Evolutionary conservation across 441 rosid genomes (phyloP).

Genomic region (Arabidopsis lyrata): DNA sequence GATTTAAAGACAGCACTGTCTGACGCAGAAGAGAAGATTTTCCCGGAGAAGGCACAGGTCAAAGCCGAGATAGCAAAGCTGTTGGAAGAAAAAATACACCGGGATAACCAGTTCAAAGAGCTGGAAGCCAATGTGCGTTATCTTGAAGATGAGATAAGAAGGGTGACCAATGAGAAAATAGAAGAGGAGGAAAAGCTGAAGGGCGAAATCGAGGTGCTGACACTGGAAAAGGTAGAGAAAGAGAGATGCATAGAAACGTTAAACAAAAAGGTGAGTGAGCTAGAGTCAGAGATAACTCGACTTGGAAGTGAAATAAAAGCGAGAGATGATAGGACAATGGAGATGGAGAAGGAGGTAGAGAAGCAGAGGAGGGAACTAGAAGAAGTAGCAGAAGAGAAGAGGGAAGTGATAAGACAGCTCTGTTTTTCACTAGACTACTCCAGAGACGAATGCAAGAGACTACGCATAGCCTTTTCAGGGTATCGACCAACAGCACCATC

Average conservation of each 20-base stretch:
- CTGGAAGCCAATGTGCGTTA: slow-evolving; percentile 71
- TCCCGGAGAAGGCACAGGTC: slow-evolving; percentile 84
- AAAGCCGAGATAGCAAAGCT: slow-evolving; percentile 75
- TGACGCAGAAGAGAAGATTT: slow-evolving; percentile 91
- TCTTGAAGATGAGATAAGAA: slow-evolving; percentile 81
- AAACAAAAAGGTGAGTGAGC: slow-evolving; percentile 42
- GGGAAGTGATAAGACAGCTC: slow-evolving; percentile 91
- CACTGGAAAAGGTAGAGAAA: slow-evolving; percentile 49
- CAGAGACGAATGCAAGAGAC: slow-evolving; percentile 62
- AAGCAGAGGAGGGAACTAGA: slow-evolving; percentile 57
- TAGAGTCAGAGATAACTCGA: slow-evolving; percentile 62
- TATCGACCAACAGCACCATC: slow-evolving; percentile 43
- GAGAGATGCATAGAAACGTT: slow-evolving; percentile 45
- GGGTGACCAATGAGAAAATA: slow-evolving; percentile 48
- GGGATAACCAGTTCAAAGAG: slow-evolving; percentile 69
- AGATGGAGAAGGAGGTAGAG: slow-evolving; percentile 70
- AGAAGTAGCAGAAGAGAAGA: slow-evolving; percentile 89
- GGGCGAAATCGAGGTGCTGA: slow-evolving; percentile 50
- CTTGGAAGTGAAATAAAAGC: slow-evolving; percentile 56
- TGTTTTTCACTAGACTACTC: slow-evolving; percentile 85
- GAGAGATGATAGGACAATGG: slow-evolving; percentile 52
- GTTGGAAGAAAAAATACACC: slow-evolving; percentile 53
- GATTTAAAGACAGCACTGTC: slow-evolving; percentile 78
- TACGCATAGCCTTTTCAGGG: slow-evolving; percentile 60
- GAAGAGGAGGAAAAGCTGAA: slow-evolving; percentile 59